phyloP scores from a whole-genome alignment of 2,329 filamentous ascomycete genomes.

The Colletotrichum simmondsii region DNA sequence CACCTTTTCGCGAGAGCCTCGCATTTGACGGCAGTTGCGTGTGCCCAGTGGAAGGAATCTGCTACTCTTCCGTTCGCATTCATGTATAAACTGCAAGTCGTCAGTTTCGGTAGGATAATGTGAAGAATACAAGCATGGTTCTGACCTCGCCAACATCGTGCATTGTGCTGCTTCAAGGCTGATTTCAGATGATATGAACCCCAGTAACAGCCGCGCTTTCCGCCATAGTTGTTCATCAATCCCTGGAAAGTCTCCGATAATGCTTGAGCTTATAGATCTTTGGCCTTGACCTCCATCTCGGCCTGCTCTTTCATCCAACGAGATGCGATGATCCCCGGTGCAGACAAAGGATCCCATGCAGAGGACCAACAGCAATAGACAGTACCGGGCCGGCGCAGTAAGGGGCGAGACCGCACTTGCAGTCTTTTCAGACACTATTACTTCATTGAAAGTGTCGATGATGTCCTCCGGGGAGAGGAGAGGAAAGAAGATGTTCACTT shows the following conservation, averaged over 20 bases:
- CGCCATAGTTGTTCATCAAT: constrained; percentile 36
- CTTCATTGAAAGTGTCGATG: constrained; percentile 5
- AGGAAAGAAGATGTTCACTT: constrained; percentile 42
- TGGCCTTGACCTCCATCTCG: neutral
- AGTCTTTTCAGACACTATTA: constrained; percentile 1
- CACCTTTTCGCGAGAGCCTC: constrained; percentile 36
- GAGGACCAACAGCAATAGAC: constrained; percentile 34
- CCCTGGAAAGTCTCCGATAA: neutral
- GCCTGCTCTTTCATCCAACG: constrained; percentile 8
- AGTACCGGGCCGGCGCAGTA: constrained; percentile 23
- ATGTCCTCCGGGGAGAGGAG: neutral
- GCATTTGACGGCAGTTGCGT: constrained; percentile 42
- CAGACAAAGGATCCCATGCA: constrained; percentile 34
- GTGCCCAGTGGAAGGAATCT: constrained; percentile 41
- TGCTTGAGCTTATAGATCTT: neutral
- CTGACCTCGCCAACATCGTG: constrained; percentile 42
- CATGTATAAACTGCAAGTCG: constrained; percentile 37
- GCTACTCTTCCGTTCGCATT: constrained; percentile 38
- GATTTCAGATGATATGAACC: constrained; percentile 36
- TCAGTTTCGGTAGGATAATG: neutral
- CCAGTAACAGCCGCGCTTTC: constrained; percentile 39
- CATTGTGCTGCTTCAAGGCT: constrained; percentile 40
- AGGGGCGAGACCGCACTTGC: neutral
- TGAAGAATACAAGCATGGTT: no score
- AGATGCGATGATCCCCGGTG: constrained; percentile 12